Conservation (phyloP, 108 stramenopile species). For the Cyclostephanos tholiformis region DNA sequence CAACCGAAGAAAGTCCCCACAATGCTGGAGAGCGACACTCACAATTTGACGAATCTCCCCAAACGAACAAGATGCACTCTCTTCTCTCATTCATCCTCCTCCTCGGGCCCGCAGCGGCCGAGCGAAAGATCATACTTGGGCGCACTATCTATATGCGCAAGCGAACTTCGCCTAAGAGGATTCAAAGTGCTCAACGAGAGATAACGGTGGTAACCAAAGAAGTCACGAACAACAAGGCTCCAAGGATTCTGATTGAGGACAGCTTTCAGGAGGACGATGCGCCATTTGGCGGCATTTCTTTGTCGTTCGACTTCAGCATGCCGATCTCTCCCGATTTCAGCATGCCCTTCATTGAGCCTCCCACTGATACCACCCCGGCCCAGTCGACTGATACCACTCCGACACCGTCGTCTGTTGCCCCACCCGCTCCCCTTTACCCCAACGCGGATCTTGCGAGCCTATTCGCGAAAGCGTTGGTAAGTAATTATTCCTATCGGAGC, state of each 20-base stretch:
- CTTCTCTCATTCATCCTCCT: background rate
- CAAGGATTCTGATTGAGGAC: background rate
- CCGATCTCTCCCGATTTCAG: constrained; percentile 6
- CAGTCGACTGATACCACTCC: constrained; percentile 1
- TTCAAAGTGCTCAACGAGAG: background rate
- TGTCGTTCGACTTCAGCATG: constrained; percentile 1
- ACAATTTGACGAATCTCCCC: background rate
- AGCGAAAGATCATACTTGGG: background rate
- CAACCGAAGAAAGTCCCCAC: too few species aligned
- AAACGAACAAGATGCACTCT: background rate
- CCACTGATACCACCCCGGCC: too few species aligned
- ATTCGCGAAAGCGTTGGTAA: background rate
- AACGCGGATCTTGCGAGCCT: background rate
- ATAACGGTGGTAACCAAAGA: background rate
- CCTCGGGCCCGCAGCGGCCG: background rate
- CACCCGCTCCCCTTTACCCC: background rate
- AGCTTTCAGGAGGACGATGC: background rate
- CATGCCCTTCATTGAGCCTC: constrained; percentile 1
- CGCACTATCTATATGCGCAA: background rate
- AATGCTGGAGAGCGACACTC: background rate
- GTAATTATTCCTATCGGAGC: background rate
- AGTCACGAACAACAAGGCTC: background rate
- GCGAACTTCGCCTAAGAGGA: background rate
- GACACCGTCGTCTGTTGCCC: background rate
- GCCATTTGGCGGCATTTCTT: background rate